Evolutionary conservation across 495 filamentous ascomycete genomes (phyloP).

Genomic region (Penicillium soppii): DNA sequence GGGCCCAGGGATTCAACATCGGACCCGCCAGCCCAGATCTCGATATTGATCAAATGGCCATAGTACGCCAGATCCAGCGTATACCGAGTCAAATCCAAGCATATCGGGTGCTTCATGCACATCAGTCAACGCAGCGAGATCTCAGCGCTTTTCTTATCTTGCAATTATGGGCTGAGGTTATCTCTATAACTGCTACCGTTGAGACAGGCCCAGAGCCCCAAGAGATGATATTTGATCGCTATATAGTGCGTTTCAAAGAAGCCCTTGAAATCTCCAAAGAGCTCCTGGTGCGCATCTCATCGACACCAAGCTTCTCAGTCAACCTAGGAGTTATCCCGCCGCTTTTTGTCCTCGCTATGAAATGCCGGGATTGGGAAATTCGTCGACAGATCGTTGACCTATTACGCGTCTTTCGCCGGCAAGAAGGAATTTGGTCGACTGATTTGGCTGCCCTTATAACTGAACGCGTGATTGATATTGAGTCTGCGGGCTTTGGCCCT

Average conservation of each 20-base stretch:
- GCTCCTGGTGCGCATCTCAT: neutral
- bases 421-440: conserved; percentile 14
- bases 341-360: conserved; percentile 13
- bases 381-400: conserved; percentile 11
- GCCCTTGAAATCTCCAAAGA: conserved; percentile 3
- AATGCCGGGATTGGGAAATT: conserved; percentile 18
- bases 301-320: conserved; percentile 14
- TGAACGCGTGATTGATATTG: conserved; percentile 11
- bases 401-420: conserved; percentile 5
- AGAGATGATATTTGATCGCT: conserved; percentile 10
- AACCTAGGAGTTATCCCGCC: conserved; percentile 13
- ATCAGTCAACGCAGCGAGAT: neutral
- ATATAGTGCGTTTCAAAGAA: conserved; percentile 5
- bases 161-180: conserved; percentile 12
- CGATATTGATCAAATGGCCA: conserved; percentile 1
- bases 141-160: conserved; percentile 3
- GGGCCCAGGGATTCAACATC: neutral
- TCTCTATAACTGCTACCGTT: conserved; percentile 8
- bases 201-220: neutral
- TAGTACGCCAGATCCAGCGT: conserved; percentile 2
- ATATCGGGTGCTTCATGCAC: neutral
- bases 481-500: conserved; percentile 6
- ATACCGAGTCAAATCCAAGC: conserved; percentile 4
- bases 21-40: neutral
- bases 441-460: conserved; percentile 2